These are phyloP conservation scores for Glonium stellatum DNA, from an alignment of 495 filamentous ascomycete species.

Conservation along the genomic window DNA sequence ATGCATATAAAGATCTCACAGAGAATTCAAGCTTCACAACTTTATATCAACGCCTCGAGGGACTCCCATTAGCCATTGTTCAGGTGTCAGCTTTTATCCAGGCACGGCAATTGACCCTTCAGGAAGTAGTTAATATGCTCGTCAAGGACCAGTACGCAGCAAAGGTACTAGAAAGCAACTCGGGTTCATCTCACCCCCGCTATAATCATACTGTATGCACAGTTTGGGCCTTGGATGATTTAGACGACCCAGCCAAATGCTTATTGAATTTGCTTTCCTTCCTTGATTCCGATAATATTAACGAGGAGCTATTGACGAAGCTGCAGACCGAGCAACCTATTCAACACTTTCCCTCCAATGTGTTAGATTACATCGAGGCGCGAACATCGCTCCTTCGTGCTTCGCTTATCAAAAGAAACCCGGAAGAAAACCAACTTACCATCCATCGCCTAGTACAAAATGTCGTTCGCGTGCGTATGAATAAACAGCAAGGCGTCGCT, in stretches of 20 bases:
- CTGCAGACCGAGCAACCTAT: background rate
- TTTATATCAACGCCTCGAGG: background rate
- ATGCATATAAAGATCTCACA: background rate
- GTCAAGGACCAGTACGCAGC: no score
- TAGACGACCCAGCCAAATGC: background rate
- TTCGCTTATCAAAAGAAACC: background rate
- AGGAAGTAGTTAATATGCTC: no score
- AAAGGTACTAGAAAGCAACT: no score
- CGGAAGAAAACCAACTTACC: background rate
- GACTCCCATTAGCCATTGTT: background rate
- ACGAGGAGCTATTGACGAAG: background rate
- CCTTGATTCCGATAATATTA: background rate
- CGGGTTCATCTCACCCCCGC: no score
- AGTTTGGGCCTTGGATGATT: background rate
- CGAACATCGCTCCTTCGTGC: background rate
- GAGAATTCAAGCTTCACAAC: background rate
- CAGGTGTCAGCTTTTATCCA: background rate
- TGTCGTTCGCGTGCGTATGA: background rate
- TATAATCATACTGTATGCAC: background rate
- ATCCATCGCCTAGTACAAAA: background rate
- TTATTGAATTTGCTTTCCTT: background rate
- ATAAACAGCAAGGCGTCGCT: background rate
- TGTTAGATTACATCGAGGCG: background rate
- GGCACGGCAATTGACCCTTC: background rate
- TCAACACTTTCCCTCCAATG: background rate